Evolutionary conservation across 192 early-diverging fungal species (phyloP).

Genomic region (Coemansia sp.): DNA sequence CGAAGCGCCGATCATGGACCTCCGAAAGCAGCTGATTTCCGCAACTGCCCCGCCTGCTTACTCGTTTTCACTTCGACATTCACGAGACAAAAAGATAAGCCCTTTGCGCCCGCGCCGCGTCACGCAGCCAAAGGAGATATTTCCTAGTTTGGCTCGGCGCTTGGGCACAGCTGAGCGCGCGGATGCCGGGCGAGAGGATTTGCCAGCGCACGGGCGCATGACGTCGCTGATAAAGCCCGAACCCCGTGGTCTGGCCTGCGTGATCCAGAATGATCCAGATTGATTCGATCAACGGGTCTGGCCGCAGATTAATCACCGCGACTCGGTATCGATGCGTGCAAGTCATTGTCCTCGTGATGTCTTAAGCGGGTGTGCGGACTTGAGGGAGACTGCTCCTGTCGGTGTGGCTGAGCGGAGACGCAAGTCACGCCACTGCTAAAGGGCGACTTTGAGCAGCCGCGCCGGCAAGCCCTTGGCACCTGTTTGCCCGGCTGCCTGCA

Average conservation of each 20-base stretch:
- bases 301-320: neutral
- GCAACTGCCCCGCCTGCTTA: neutral
- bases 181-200: too few species aligned
- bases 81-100: constrained; percentile 4
- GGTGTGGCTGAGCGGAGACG: neutral
- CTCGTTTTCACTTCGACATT: neutral
- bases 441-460: neutral
- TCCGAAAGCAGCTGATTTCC: constrained; percentile 4
- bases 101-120: neutral
- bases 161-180: neutral
- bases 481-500: neutral
- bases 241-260: neutral
- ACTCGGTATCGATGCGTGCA: neutral
- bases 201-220: neutral
- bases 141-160: neutral
- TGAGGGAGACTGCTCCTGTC: neutral
- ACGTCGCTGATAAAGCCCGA: neutral
- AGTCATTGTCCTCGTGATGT: neutral
- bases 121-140: constrained; percentile 1
- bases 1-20: neutral
- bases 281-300: neutral
- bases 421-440: constrained; percentile 7
- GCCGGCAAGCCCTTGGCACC: neutral
- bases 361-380: neutral
- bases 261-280: too few species aligned